phyloP scores from a whole-genome alignment of 164 flowering plant genomes.

The Tinospora cordifolia region DNA sequence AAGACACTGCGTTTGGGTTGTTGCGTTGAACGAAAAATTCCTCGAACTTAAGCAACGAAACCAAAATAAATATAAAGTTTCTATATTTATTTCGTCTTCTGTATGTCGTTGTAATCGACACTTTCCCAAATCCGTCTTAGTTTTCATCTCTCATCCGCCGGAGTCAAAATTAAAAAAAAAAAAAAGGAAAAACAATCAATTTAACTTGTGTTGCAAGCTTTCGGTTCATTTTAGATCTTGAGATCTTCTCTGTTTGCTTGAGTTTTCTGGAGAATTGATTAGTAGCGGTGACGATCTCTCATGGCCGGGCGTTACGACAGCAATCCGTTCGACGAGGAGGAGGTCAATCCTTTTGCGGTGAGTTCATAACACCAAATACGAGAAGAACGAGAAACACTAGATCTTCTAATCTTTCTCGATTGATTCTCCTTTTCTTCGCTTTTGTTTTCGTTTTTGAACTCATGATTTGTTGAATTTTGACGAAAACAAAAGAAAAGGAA shows the following conservation, averaged over 20 bases:
- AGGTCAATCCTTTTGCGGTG: constrained; percentile 86
- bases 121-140: not conserved
- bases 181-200: too few relatives aligned
- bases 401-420: not conserved
- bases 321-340: constrained; percentile 76
- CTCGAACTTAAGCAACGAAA: too few relatives aligned
- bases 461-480: not conserved
- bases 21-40: too few relatives aligned
- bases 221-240: not conserved
- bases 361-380: constrained; percentile 18
- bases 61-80: too few relatives aligned
- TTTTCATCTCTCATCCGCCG: not conserved
- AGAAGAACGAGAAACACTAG: too few relatives aligned
- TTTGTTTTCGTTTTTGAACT: not conserved
- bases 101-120: not conserved
- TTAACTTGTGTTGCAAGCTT: not conserved
- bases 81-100: not conserved
- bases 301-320: constrained; percentile 73
- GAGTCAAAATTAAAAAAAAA: not conserved
- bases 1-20: too few relatives aligned
- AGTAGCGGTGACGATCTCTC: not conserved
- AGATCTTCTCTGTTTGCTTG: not conserved
- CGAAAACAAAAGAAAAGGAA: not conserved
- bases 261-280: not conserved
- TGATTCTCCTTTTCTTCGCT: not conserved